A percentile compares a stretch with the other conserved stretches of the same genome.
These are phyloP conservation scores for Pharnaceum exiguum DNA, from an alignment of 148 eudicot genomes.

Conservation along the genomic window DNA sequence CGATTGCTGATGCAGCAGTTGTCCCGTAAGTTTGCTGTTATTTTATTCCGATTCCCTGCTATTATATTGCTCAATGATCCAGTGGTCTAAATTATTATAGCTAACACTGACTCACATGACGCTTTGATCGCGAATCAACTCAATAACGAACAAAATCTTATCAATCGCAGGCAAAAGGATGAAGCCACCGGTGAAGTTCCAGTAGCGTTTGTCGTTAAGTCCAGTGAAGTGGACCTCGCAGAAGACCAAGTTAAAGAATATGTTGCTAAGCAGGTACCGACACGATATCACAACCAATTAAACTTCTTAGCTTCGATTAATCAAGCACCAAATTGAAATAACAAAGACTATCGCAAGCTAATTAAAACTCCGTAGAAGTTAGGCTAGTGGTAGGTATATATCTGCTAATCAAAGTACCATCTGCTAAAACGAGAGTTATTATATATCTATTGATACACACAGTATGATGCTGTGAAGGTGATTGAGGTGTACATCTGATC, in stretches of 20 bases:
- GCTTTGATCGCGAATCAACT: too few relatives aligned
- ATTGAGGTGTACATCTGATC: neutral
- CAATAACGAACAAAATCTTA: neutral
- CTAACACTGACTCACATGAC: too few relatives aligned
- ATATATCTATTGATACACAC: too few relatives aligned
- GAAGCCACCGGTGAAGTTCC: conserved; percentile 86
- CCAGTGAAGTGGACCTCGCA: conserved; percentile 31
- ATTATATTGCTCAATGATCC: too few relatives aligned
- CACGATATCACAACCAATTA: neutral
- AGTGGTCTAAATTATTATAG: too few relatives aligned
- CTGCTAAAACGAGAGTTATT: too few relatives aligned
- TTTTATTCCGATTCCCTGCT: too few relatives aligned
- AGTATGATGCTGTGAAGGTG: neutral
- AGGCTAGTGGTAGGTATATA: too few relatives aligned
- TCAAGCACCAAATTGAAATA: too few relatives aligned
- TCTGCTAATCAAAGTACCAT: too few relatives aligned
- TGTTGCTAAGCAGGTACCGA: conserved; percentile 58
- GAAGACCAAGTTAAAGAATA: conserved; percentile 64
- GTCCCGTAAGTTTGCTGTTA: conserved; percentile 55
- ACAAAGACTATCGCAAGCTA: too few relatives aligned
- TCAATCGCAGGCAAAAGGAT: conserved; percentile 60
- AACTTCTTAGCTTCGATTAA: neutral
- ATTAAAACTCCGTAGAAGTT: too few relatives aligned
- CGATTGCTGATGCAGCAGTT: conserved; percentile 81
- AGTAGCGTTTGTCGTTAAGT: conserved; percentile 64